Evolutionary conservation across 768 basidiomycete species (phyloP).

Genomic region (Hygrocybe coccinea): DNA sequence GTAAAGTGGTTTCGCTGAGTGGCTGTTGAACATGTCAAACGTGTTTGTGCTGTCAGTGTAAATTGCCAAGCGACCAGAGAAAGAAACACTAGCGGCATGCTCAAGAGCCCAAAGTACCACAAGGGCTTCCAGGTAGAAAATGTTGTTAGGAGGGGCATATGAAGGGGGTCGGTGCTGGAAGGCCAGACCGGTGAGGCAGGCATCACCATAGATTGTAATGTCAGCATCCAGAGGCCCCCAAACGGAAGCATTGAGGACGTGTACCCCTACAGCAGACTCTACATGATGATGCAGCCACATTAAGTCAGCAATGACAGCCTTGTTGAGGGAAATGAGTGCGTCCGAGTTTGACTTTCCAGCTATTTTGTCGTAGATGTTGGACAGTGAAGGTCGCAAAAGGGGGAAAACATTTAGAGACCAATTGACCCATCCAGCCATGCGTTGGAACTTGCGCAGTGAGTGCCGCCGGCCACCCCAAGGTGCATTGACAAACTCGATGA

Average conservation of each 20-base stretch:
- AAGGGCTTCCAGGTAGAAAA: conserved; percentile 26
- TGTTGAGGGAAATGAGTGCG: conserved; percentile 25
- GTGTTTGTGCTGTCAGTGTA: conserved; percentile 25
- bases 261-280: conserved; percentile 13
- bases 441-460: conserved; percentile 25
- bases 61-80: conserved; percentile 12
- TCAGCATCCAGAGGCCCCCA: conserved; percentile 17
- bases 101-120: conserved; percentile 15
- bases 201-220: conserved; percentile 20
- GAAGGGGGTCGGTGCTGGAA: conserved; percentile 11
- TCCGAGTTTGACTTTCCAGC: conserved; percentile 14
- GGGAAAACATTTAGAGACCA: conserved; percentile 39
- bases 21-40: conserved; percentile 17
- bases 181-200: conserved; percentile 13
- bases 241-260: conserved; percentile 14
- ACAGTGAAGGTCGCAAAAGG: conserved; percentile 24
- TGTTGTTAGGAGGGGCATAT: conserved; percentile 1
- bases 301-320: conserved; percentile 20
- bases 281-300: conserved; percentile 29
- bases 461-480: conserved; percentile 3
- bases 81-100: neutral
- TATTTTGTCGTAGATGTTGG: conserved; percentile 29
- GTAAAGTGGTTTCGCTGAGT: conserved; percentile 7
- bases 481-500: neutral
- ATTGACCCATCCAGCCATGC: conserved; percentile 34